These are phyloP conservation scores for Diaporthe amygdali DNA, from an alignment of 2,329 filamentous ascomycete species.

Conservation along the genomic window DNA sequence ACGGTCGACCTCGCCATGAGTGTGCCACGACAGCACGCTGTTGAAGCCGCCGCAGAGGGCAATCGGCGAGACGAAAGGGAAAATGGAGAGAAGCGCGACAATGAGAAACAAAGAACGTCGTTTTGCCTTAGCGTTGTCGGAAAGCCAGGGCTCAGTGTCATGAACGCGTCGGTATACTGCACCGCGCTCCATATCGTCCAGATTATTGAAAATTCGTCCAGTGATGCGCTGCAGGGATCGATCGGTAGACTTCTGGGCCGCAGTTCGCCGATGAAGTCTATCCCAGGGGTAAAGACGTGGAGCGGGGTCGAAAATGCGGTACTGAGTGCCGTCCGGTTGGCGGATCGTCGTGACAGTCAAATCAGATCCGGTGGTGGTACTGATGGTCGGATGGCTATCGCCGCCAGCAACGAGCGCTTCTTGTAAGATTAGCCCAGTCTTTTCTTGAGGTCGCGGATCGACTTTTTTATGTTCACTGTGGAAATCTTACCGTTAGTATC, in stretches of 20 bases:
- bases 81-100: slow-evolving; percentile 44
- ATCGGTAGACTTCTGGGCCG: slow-evolving; percentile 21
- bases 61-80: slow-evolving; percentile 54
- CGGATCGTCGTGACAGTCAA: slow-evolving; percentile 18
- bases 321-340: slow-evolving; percentile 16
- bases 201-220: not conserved
- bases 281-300: slow-evolving; percentile 32
- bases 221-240: slow-evolving; percentile 20
- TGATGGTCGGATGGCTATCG: slow-evolving; percentile 18
- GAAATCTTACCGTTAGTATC: slow-evolving; percentile 15
- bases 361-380: slow-evolving; percentile 18
- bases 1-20: slow-evolving; percentile 47
- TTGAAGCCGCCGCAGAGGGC: slow-evolving; percentile 51
- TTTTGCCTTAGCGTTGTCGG: slow-evolving; percentile 34
- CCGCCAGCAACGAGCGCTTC: not conserved
- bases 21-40: slow-evolving; percentile 53
- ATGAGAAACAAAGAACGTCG: slow-evolving; percentile 44
- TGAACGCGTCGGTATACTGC: slow-evolving; percentile 5
- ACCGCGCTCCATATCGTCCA: slow-evolving; percentile 27
- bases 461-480: not conserved
- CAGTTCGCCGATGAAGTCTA: slow-evolving; percentile 20
- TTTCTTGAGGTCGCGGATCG: not conserved
- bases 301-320: slow-evolving; percentile 14
- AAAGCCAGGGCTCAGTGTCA: slow-evolving; percentile 31
- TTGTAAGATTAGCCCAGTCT: not conserved